Base-by-base conservation (phyloP, 371 early-diverging fungal species). In the Mucor piriformis region DNA sequence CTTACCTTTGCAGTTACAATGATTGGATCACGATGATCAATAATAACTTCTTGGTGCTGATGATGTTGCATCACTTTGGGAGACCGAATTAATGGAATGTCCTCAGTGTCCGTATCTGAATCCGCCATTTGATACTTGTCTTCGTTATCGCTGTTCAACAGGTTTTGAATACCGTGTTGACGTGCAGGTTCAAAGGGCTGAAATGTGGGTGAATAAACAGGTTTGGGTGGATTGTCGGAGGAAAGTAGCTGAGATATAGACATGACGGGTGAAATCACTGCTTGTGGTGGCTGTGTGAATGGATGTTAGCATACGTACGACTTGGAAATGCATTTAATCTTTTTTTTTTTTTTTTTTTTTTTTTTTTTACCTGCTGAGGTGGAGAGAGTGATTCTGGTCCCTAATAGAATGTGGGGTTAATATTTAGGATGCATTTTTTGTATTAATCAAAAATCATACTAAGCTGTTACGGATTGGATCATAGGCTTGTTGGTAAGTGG, bases 161-260 rank as follows among this genome's bases (percentile, higher is more conserved):
- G 44, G 38, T 55, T 72, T 20, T 66, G 65, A 29, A 77, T 68
- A 18, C 70, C 74, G 33, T 69, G 70, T 21, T 61, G 38, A 52
- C 18, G 32, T 32, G 18, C 29, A 12, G 16, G 27, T 15, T 49
- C 49, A 29, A 49, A 27, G 15, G 49, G 12, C n/a, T 46, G 48
- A 2, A 27, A 32, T 50, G 49, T 35, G 16, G 57, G 53, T 40
- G 63, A 50, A 16, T 56, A 51, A 8, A 24, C 35, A 27, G 57
- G 33, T 54, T 43, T 38, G 10, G 42, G 50, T 7, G 66, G 48
- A n/a, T 61, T 38, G 53, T 73, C 74, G 4, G 69, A 66, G 13
- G 74, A 72, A 43, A 78, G 61, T 0, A 78, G 46, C 44, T 78
- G 78, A 12, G 78, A 78, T 48, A 78, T 78, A 13, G 78, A 78